Conservation (phyloP, 805 yeast genomes). For the Candida krabiensis region DNA sequence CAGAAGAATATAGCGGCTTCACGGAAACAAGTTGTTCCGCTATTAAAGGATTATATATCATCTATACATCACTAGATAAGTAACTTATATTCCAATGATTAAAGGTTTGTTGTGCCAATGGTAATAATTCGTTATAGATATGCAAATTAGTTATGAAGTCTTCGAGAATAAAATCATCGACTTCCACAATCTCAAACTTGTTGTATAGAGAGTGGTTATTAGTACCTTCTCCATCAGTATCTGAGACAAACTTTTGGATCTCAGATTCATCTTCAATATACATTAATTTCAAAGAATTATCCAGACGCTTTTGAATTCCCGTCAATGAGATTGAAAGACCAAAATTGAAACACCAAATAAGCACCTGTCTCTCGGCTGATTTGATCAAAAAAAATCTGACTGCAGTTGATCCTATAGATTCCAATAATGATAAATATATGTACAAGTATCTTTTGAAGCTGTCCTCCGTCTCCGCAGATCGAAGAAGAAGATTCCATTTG, state of each 20-base stretch:
- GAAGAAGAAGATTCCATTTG: slow-evolving; percentile 57
- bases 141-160: slow-evolving; percentile 32
- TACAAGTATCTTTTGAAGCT: slow-evolving; percentile 37
- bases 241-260: slow-evolving; percentile 28
- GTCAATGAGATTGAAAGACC: slow-evolving; percentile 32
- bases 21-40: slow-evolving; percentile 86
- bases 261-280: slow-evolving; percentile 36
- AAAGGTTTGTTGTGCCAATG: slow-evolving; percentile 25
- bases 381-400: slow-evolving; percentile 35
- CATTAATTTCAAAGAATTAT: slow-evolving; percentile 43
- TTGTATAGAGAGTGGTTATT: slow-evolving; percentile 12
- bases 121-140: slow-evolving; percentile 34
- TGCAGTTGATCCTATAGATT: slow-evolving; percentile 43
- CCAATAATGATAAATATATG: slow-evolving; percentile 40
- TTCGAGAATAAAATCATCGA: slow-evolving; percentile 38
- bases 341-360: slow-evolving; percentile 53
- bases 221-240: slow-evolving; percentile 15
- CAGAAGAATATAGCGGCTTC: slow-evolving; percentile 58
- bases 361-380: slow-evolving; percentile 11
- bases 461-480: slow-evolving; percentile 22
- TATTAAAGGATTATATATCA: slow-evolving; percentile 25
- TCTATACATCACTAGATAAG: slow-evolving; percentile 18
- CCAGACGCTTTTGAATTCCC: slow-evolving; percentile 5
- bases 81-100: slow-evolving; percentile 33
- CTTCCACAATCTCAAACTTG: slow-evolving; percentile 24